Evolutionary conservation across 352 stramenopile genomes (phyloP), one percentile per base, ranked within the genome.

Genomic region (Globisporangium megalacanthum): DNA sequence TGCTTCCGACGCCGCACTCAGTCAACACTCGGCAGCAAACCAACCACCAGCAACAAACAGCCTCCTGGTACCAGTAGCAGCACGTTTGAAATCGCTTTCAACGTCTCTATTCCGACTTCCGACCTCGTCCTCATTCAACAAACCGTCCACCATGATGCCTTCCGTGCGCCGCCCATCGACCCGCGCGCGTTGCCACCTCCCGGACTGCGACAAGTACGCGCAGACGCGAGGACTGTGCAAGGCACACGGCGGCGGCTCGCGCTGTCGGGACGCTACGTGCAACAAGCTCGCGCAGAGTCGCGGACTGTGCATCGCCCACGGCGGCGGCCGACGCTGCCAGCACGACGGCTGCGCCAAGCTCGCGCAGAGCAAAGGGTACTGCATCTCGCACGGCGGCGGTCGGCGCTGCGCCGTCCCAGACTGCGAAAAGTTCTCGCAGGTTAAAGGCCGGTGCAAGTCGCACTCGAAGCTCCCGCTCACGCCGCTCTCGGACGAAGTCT

Each of bases 341-440:
- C 70, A 83, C 60, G 70, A 87, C 44, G 66, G 64, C 54, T 93
- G 83, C 69, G 68, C 70, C 55, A 93, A 90, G 62, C 62, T 87
- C 57, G 83, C 83, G 4, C 82, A 93, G 67, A 88, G 70, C 55
- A 88, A 88, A 52, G 83, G 83, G 9, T 88, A 85, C 61, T 93
- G 83, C 72, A 90, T 93, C 54, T 86, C 83, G 19, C 83, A 93
- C 62, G 83, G 83, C 37, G 83, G 83, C 25, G 83, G 83, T 6
- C 83, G 81, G 0, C 81, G 83, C 1, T 94, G 83, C 64, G 83
- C 68, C 20, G 77, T 90, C 29, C 61, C 70, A 2, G 76, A 83
- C 65, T 95, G 86, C 61, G 73, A 90, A 54, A 94, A 94, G 71
- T 94, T 94, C 57, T 90, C 83, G n/a, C 83, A 94, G 60, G 83